Percentiles rank a stretch among this genome's conserved stretches.
phyloP scores from a whole-genome alignment of 2,329 filamentous ascomycete species.

The Amphichorda felina region DNA sequence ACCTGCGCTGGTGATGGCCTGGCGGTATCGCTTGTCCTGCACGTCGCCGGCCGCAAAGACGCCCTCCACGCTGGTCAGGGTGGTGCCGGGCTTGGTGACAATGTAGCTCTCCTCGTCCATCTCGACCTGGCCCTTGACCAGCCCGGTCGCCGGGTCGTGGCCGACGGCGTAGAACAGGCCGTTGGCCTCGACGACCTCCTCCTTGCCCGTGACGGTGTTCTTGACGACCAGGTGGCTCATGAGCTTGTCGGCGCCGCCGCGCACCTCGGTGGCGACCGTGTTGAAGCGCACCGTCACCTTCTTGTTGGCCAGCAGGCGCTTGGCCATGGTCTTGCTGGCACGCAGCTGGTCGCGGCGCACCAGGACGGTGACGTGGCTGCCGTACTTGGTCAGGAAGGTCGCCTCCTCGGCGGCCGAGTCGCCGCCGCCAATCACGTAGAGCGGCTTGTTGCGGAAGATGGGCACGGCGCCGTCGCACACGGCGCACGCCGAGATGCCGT shows the following conservation, averaged over 20 bases:
- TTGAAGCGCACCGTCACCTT: conserved; percentile 91
- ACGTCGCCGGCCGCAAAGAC: conserved; percentile 97
- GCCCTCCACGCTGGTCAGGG: conserved; percentile 76
- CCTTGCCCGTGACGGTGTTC: conserved; percentile 62
- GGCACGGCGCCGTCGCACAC: conserved; percentile 96
- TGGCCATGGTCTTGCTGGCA: conserved; percentile 86
- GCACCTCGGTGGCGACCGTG: conserved; percentile 68
- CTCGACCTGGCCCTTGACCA: conserved; percentile 84
- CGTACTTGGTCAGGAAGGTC: conserved; percentile 96
- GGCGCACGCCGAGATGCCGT: conserved; percentile 89
- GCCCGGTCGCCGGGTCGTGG: conserved; percentile 82
- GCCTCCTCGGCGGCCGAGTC: conserved; percentile 97
- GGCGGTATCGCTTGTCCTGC: conserved; percentile 95
- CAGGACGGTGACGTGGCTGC: conserved; percentile 84
- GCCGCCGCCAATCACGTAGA: conserved; percentile 92
- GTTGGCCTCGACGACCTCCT: conserved; percentile 79
- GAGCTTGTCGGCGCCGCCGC: conserved; percentile 72
- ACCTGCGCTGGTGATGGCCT: conserved; percentile 96
- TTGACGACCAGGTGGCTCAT: conserved; percentile 84
- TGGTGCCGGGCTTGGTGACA: conserved; percentile 77
- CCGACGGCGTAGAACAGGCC: conserved; percentile 96
- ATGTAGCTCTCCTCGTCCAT: conserved; percentile 89
- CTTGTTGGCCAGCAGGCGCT: conserved; percentile 65
- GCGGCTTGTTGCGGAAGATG: conserved; percentile 92
- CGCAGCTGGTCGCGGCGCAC: conserved; percentile 80